phyloP scores from a whole-genome alignment of 306 rosid genomes.

The Amphicarpaea edgeworthii region DNA sequence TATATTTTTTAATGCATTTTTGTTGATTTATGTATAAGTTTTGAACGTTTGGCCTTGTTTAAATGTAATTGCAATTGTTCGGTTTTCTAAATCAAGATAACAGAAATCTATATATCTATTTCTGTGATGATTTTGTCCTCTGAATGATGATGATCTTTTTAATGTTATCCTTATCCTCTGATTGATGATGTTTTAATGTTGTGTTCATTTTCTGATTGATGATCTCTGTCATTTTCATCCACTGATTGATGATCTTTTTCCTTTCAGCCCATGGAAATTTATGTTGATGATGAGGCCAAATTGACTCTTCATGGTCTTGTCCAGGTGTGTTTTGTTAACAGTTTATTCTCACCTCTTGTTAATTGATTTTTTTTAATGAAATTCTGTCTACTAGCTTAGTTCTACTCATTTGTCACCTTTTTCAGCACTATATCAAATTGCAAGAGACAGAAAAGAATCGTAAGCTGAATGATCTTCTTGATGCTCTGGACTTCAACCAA shows the following conservation, averaged over 20 bases:
- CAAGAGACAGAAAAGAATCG: slow-evolving; percentile 76
- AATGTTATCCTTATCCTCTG: slow-evolving; percentile 8
- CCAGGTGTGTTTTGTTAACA: slow-evolving; percentile 51
- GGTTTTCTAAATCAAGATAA: not conserved
- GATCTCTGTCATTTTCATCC: not conserved
- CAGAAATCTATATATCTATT: not conserved
- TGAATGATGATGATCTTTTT: not conserved
- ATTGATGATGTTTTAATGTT: not conserved
- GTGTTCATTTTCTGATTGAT: not conserved
- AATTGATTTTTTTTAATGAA: not conserved
- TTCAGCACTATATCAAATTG: slow-evolving; percentile 77
- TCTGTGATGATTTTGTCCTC: not conserved
- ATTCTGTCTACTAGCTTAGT: slow-evolving; percentile 1
- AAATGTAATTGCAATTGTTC: slow-evolving; percentile 6
- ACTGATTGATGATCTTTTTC: slow-evolving; percentile 23
- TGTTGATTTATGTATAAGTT: not conserved
- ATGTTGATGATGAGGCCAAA: slow-evolving; percentile 84
- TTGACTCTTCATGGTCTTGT: slow-evolving; percentile 88
- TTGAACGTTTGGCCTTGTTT: slow-evolving; percentile 4
- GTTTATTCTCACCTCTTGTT: not conserved
- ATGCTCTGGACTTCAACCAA: slow-evolving; percentile 83
- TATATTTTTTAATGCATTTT: slow-evolving; percentile 11
- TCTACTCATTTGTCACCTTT: slow-evolving; percentile 19
- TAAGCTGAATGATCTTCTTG: slow-evolving; percentile 82
- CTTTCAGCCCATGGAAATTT: slow-evolving; percentile 82